Evolutionary conservation across 1,284 basidiomycete species (phyloP), one percentile per base, ranked within the genome.

Genomic region (Ganoderma sinense): DNA sequence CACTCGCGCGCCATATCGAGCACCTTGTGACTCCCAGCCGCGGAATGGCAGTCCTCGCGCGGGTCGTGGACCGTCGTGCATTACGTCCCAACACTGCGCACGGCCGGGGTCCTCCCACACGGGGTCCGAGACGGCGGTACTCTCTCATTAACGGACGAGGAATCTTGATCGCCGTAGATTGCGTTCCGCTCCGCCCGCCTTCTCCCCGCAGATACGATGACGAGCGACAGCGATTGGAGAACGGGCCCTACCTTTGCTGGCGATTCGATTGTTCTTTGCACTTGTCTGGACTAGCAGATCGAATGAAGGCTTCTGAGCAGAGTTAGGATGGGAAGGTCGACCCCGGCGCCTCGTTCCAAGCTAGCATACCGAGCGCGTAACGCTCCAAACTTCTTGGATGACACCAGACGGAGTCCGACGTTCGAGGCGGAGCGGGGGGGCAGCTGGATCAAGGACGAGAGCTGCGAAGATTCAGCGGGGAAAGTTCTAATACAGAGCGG

Each of bases 81-180:
- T 66, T 64, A 68, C 65, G 63, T 56, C 65, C 65, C 60, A 53
- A 66, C 40, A 40, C 31, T 56, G 56, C 61, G 62, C 55, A 31
- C 51, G n/a, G 43, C 31, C 18, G 18, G 55, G 16, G n/a, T 39
- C 62, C 65, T 69, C 71, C 67, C 71, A 73, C 71, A 68, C 53
- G 45, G 45, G 56, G 64, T 33, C 72, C 72, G 68, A 66, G 29
- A 8, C 4, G 66, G 33, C 58, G 72, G 72, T 73, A 73, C 72
- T 69, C 72, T 70, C 72, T 70, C 60, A 71, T 73, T 73, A 69
- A 73, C 69, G 69, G 56, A 7, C 65, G 61, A 60, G 66, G 72
- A 71, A 73, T 69, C 72, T 73, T 73, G 72, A 73, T 73, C 69
- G 70, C 72, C 72, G 72, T 71, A 68, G 68, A 66, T 68, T 68